phyloP scores from a whole-genome alignment of 768 basidiomycete genomes.

The Pulveroboletus sp. region DNA sequence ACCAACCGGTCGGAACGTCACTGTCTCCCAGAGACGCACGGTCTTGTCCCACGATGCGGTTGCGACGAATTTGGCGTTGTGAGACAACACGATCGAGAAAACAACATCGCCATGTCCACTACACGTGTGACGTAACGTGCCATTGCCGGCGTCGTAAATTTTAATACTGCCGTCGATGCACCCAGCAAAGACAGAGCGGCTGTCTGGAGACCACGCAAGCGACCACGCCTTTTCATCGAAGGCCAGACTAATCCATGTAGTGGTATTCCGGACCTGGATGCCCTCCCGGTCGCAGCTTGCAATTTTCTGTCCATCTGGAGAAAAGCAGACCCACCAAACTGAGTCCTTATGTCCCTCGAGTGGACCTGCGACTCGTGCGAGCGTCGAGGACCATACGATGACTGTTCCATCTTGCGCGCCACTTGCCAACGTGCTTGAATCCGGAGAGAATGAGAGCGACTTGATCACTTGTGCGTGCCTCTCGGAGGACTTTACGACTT shows the following conservation, averaged over 20 bases:
- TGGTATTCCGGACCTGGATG: conserved; percentile 15
- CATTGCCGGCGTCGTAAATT: conserved; percentile 7
- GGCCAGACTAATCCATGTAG: neutral
- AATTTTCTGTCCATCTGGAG: conserved; percentile 15
- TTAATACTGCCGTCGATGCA: conserved; percentile 16
- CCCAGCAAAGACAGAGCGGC: conserved; percentile 14
- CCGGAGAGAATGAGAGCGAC: conserved; percentile 18
- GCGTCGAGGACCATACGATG: conserved; percentile 13
- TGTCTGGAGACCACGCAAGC: conserved; percentile 16
- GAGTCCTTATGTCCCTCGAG: conserved; percentile 6
- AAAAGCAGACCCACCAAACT: conserved; percentile 18
- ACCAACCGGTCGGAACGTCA: conserved; percentile 14
- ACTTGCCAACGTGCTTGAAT: conserved; percentile 13
- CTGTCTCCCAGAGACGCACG: conserved; percentile 25
- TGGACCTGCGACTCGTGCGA: conserved; percentile 7
- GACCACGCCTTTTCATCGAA: conserved; percentile 18
- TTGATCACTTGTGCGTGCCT: conserved; percentile 5
- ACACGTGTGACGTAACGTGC: neutral
- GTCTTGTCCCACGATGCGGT: conserved; percentile 29
- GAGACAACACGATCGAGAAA: conserved; percentile 19
- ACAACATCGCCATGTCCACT: conserved; percentile 18
- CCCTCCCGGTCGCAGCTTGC: conserved; percentile 19
- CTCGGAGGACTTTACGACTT: neutral
- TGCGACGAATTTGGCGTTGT: conserved; percentile 16
- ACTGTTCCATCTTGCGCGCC: conserved; percentile 17